Evolutionary conservation across 2,329 filamentous ascomycete species (phyloP), one percentile per base, ranked within the genome.

Genomic region (Tolypocladium guangdongense): DNA sequence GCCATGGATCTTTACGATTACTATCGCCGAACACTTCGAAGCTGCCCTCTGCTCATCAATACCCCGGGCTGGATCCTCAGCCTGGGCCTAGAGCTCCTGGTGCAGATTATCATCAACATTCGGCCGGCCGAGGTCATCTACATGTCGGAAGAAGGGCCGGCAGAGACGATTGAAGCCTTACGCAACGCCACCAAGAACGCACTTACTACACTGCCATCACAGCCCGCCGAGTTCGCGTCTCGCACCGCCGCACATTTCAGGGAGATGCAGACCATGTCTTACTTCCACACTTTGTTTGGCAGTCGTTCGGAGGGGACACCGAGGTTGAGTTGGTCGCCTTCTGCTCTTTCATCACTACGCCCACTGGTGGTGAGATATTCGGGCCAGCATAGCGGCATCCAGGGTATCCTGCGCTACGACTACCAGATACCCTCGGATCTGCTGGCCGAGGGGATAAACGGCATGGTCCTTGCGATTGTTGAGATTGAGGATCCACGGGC

Each of bases 261-360:
- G 50, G 77, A 78, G 7, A 90, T 92, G 85, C 86, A 90, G 59
- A 81, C 78, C n/a, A 84, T 90, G 76, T 84, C 87, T 0, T 92
- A 91, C 60, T 89, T 92, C 62, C 88, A 92, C 63, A 58, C 54
- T 14, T 39, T 43, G n/a, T 18, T 18, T n/a, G 41, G 38, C 8
- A 4, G 27, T 36, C 22, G 35, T n/a, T 27, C n/a, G 12, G 27
- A 50, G 18, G 50, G 32, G 22, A 22, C 14, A 8, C 39, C 8
- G 22, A 57, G 56, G 7, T 49, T 67, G 22, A 66, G 63, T 46
- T 88, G 83, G 79, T 70, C 77, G 51, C 55, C 74, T 0, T 72
- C 69, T 0, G 78, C 86, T 0, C 68, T 91, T 10, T 80, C 80
- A 1, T 69, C 72, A 0, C 60, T 78, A 8, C 66, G 74, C 0